Conservation (phyloP, 2,329 filamentous ascomycete genomes). For the Elsinoe batatas region DNA sequence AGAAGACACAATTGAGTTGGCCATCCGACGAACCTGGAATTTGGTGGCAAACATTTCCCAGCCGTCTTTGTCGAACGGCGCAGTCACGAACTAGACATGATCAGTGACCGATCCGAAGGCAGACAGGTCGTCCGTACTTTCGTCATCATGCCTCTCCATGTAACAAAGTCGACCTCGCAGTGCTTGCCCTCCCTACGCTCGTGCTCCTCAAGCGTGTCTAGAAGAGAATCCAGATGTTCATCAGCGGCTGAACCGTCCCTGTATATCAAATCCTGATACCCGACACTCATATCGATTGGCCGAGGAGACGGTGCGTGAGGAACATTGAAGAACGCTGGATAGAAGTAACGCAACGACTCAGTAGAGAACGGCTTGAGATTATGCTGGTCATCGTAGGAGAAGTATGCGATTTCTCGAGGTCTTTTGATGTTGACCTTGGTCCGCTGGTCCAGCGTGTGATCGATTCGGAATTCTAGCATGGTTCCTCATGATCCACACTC, state of each 20-base stretch:
- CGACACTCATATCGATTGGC: slow-evolving; percentile 63
- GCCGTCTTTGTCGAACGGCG: slow-evolving; percentile 76
- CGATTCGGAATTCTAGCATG: slow-evolving; percentile 11
- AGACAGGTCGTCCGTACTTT: slow-evolving; percentile 50
- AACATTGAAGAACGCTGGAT: slow-evolving; percentile 46
- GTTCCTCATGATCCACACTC: background rate
- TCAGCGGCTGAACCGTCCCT: slow-evolving; percentile 66
- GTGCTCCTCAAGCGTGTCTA: slow-evolving; percentile 63
- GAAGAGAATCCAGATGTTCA: slow-evolving; percentile 75
- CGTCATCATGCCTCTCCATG: slow-evolving; percentile 98
- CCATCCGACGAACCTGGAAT: slow-evolving; percentile 58
- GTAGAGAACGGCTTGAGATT: slow-evolving; percentile 60
- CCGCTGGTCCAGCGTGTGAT: background rate
- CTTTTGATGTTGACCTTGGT: slow-evolving; percentile 9
- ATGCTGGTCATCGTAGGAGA: slow-evolving; percentile 85
- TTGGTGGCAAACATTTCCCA: slow-evolving; percentile 95
- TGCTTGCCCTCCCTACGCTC: slow-evolving; percentile 59
- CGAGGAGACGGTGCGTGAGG: slow-evolving; percentile 29
- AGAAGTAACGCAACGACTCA: slow-evolving; percentile 79
- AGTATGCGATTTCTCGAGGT: slow-evolving; percentile 65
- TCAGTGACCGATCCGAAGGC: slow-evolving; percentile 10
- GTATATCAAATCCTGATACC: slow-evolving; percentile 74
- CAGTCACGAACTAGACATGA: slow-evolving; percentile 65
- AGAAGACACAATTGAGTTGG: background rate
- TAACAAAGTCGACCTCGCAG: slow-evolving; percentile 70